Evolutionary conservation across 495 filamentous ascomycete species (phyloP).

Genomic region (Penicillium paradoxum): DNA sequence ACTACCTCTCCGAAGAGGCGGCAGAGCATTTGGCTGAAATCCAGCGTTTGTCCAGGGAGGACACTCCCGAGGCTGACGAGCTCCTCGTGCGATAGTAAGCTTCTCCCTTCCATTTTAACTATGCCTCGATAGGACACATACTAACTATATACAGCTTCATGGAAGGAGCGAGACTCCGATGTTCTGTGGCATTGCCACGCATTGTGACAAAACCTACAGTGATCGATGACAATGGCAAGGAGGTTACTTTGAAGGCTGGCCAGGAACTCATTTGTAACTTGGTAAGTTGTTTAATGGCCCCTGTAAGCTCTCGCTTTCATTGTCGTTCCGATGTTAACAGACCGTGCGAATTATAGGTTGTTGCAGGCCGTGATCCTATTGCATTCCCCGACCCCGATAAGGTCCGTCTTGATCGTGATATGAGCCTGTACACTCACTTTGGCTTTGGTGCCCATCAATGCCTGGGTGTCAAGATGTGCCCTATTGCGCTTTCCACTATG

Average conservation of each 20-base stretch:
- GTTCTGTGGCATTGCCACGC: conserved; percentile 51
- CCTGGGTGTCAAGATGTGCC: conserved; percentile 52
- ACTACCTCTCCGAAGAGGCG: conserved; percentile 59
- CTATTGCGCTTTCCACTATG: conserved; percentile 60
- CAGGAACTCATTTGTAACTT: conserved; percentile 48
- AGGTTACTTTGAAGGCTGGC: conserved; percentile 41
- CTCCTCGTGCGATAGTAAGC: conserved; percentile 43
- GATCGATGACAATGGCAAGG: conserved; percentile 38
- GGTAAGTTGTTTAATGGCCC: conserved; percentile 20
- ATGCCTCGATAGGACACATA: not conserved
- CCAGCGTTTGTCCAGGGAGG: conserved; percentile 45
- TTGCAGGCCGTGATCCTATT: conserved; percentile 50
- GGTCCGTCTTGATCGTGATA: conserved; percentile 58
- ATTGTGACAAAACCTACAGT: conserved; percentile 35
- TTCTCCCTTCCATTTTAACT: not conserved
- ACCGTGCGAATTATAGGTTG: conserved; percentile 22
- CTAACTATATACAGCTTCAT: conserved; percentile 42
- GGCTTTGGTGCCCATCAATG: conserved; percentile 55
- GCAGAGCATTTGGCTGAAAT: conserved; percentile 52
- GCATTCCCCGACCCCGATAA: conserved; percentile 62
- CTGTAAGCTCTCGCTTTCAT: not conserved
- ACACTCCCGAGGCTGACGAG: conserved; percentile 43
- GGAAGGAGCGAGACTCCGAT: conserved; percentile 56
- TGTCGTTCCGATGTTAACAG: not conserved
- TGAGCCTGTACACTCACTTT: conserved; percentile 62